Base-by-base conservation (phyloP, 352 stramenopile genomes). In the Pythium pyrilobum region DNA sequence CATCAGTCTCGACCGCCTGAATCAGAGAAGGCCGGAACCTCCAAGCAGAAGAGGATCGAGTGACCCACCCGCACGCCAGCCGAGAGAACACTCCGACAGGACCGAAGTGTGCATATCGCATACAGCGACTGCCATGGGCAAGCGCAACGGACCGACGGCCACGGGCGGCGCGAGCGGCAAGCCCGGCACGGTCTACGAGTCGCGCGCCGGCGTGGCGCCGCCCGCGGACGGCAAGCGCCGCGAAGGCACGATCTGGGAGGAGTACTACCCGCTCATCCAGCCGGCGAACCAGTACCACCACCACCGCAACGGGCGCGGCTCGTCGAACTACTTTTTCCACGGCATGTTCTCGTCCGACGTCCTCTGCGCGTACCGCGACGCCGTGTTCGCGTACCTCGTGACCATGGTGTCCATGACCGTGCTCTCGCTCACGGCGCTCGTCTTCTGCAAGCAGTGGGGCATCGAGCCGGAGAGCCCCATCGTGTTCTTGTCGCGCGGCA, bases 221-320 rank as follows among this genome's bases (percentile, higher is more conserved):
- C n/a, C 41, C 7, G 29, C 34, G 7, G 59, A 57, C 33, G 29
- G 36, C 50, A 69, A 69, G 43, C 41, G 50, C 0, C 44, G 39
- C 32, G 62, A 61, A 15, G 44, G 60, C 50, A 64, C 56, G 49
- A 94, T 94, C 23, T 94, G 84, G 84, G 84, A 94, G 34, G 84
- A 94, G 66, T 89, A 92, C 60, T 94, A 94, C 52, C 84, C 84
- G 52, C 81, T 94, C 40, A 79, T 94, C 45, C 84, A 94, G 63
- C 81, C 84, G 6, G 64, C 81, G 31, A 78, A 88, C 59, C 75
- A 89, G 67, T 89, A 91, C 52, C 76, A 91, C 60, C 66, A 88
- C 52, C 66, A 87, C 46, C 76, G 74, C 62, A 86, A 85, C 33
- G 80, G 81, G 49, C 74, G 74, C 31, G 72, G 72, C 40, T 77